These are phyloP conservation scores for Bruguiera parviflora DNA, from an alignment of 345 rosid species.

Conservation along the genomic window DNA sequence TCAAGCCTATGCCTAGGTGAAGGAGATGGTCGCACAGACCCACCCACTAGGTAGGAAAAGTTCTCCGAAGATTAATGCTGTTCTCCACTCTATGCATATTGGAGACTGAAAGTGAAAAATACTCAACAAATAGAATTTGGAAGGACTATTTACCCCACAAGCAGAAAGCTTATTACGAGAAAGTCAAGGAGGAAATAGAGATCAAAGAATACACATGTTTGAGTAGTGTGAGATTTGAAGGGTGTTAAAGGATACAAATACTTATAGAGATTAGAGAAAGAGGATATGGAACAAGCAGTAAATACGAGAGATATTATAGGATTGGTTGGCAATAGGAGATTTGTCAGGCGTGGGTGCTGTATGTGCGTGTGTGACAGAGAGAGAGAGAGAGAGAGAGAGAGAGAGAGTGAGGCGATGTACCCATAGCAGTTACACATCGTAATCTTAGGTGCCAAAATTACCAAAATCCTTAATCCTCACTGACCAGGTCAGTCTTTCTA, in stretches of 20 bases:
- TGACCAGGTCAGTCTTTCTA: constrained; percentile 21
- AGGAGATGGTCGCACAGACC: constrained; percentile 15
- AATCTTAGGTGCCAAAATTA: constrained; percentile 45
- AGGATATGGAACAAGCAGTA: constrained; percentile 11
- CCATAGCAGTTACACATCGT: constrained; percentile 58
- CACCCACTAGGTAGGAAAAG: constrained; percentile 19
- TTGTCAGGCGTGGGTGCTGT: constrained; percentile 13
- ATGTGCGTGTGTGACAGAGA: not conserved
- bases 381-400: constrained; percentile 20
- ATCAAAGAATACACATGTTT: not conserved
- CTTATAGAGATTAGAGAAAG: constrained; percentile 16
- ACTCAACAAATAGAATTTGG: not conserved
- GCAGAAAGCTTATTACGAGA: not conserved
- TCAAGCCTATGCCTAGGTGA: constrained; percentile 6
- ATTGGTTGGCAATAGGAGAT: constrained; percentile 33
- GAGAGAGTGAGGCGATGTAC: constrained; percentile 21
- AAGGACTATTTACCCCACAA: not conserved
- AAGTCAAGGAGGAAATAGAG: not conserved
- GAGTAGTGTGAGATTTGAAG: constrained; percentile 4
- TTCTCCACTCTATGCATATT: too few species aligned
- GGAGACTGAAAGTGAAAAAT: not conserved
- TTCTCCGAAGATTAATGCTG: not conserved
- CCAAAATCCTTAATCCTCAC: constrained; percentile 34
- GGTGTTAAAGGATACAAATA: constrained; percentile 25
- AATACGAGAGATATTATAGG: constrained; percentile 18